Evolutionary conservation across 1,139 yeast species (phyloP), one percentile per base, ranked within the genome.

Genomic region (Candida glucosophila): DNA sequence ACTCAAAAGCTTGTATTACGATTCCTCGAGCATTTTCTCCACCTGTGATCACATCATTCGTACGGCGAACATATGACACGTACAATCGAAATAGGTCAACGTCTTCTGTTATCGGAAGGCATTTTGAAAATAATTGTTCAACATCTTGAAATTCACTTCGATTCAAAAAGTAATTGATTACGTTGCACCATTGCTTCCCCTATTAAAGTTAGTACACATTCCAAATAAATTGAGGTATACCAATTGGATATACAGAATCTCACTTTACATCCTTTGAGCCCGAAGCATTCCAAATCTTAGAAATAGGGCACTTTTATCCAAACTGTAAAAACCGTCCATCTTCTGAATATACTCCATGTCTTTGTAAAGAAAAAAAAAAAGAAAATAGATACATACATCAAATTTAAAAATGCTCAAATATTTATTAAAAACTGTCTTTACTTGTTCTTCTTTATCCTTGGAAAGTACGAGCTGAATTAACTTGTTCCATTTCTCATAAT

Each of bases 1-100:
- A 75, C 36, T 85, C 94, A 47, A 78, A 90, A 0, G 96, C 94
- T 44, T 77, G 80, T 14, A 78, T 63, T 7, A 88, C 83, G 3
- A 71, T 67, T 5, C 77, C 71, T 35, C 95, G 66, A 1, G 95
- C 92, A 36, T 73, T 75, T 40, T 82, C 93, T 17, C 93, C 94
- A 14, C 92, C 93, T 3, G 90, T 78, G 25, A 77, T 70, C 14
- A 81, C 67, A 44, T 82, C 83, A 46, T 86, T 82, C 21, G 76
- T 78, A 34, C 90, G 65, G 35, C 90, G 73, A 22, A 83, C 86
- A 45, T 83, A 86, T 22, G 73, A 73, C 19, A 90, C 71, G 48
- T 90, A 90, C 19, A 71, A 55, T 26, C 75, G 64, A 76, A 92
- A 88, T 17, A 90, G 55, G 17, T 71, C 71, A 20, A 82, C 75